Base-by-base conservation (phyloP, 2,329 filamentous ascomycete genomes). In the Tolypocladium amazonense region DNA sequence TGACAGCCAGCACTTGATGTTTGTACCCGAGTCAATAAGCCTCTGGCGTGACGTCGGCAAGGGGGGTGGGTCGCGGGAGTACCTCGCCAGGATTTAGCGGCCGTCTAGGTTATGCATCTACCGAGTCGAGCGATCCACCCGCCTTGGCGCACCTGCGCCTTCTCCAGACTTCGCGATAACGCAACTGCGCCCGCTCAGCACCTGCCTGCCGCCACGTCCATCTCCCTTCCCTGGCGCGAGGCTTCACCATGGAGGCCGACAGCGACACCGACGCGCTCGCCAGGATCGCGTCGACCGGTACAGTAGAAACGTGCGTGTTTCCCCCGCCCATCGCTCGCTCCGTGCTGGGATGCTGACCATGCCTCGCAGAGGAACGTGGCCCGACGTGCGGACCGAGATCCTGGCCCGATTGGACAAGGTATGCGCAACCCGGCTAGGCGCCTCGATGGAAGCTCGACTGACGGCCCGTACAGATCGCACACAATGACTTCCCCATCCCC, bases 401-500 rank as follows among this genome's bases (percentile, higher is more conserved):
- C 76, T 92, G 58, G 75, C 83, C 61, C 84, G 86, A 67, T 79
- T 93, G 56, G 87, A 94, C 71, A 80, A 79, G 76, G 81, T 82
- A 67, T 60, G 69, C 52, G 35, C 56, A 30, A 47, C 27, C 25
- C 50, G 57, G 45, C 62, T 61, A 15, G 2, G 11, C 56, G 55
- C 62, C 43, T 8, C 64, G 37, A 23, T 9, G 62, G 41, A 62
- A 57, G 58, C 14, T 50, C 37, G 15, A 8, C 56, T 39, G 12
- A 61, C 7, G 30, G 1, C 50, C 6, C 18, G 20, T 41, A 45
- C 55, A 95, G 90, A 93, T 92, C 65, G 83, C 89, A 47, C 82
- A 84, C 72, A 80, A 85, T 70, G 86, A 88, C 58, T 96, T 96
- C 67, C 86, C 89, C 50, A 87, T 88, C 66, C 89, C 89, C 14